These are phyloP conservation scores for Aegilops longissima DNA, from an alignment of 176 grass and related monocot species.

Conservation along the genomic window DNA sequence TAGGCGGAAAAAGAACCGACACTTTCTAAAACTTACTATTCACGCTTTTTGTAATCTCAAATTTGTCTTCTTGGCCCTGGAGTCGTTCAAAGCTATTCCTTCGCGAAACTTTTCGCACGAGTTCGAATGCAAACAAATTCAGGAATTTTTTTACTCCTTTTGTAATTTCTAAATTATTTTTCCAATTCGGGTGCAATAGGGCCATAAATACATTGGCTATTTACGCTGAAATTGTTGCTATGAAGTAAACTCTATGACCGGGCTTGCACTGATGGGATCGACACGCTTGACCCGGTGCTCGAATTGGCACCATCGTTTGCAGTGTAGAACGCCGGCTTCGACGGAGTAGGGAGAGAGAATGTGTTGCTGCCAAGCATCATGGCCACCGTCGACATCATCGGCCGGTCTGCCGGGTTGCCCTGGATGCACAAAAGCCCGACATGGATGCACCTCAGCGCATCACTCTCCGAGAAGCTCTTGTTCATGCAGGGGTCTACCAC, in stretches of 20 bases:
- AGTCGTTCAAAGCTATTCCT: too few species aligned
- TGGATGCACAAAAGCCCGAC: conserved; percentile 42
- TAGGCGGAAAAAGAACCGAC: too few species aligned
- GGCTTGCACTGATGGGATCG: background rate
- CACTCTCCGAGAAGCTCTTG: background rate
- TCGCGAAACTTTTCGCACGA: background rate
- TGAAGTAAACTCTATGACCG: background rate
- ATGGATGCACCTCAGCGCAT: conserved; percentile 38
- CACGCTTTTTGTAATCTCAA: too few species aligned
- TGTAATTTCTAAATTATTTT: too few species aligned
- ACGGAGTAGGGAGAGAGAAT: conserved; percentile 8
- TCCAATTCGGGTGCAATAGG: too few species aligned
- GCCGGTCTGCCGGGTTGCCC: conserved; percentile 9
- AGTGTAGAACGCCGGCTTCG: conserved; percentile 23
- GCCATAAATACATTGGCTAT: too few species aligned
- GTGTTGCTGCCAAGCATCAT: conserved; percentile 44
- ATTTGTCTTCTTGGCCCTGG: too few species aligned
- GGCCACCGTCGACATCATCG: conserved; percentile 39
- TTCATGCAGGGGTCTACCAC: conserved; percentile 21
- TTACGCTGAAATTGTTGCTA: background rate
- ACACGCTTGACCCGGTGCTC: background rate
- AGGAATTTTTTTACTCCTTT: too few species aligned
- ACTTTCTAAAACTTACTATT: too few species aligned
- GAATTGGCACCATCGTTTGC: background rate
- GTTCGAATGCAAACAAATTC: too few species aligned